A percentile compares a stretch with the other conserved stretches of the same genome.
Evolutionary conservation across 306 rosid species (phyloP).

Genomic region (Medicago truncatula): DNA sequence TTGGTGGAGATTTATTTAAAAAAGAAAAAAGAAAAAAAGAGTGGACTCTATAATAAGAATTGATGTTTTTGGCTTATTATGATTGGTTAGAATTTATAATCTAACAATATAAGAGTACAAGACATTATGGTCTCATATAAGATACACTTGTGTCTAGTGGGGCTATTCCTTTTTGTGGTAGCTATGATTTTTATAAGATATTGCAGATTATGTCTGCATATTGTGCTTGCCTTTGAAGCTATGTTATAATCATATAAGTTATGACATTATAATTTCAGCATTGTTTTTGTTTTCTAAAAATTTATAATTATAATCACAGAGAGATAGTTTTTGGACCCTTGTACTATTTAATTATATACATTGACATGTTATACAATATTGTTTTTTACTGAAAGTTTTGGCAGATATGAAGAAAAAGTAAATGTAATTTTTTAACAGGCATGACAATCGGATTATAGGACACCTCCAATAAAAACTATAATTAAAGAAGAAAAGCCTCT

Average conservation of each 20-base stretch:
- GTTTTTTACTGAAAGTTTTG: no score
- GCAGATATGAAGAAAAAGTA: not conserved
- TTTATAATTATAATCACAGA: not conserved
- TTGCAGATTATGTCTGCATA: conserved; percentile 19
- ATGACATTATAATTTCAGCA: not conserved
- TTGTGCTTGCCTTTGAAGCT: conserved; percentile 70
- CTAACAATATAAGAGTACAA: not conserved
- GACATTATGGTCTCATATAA: conserved; percentile 1
- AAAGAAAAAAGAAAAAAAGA: no score
- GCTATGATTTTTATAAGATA: conserved; percentile 22
- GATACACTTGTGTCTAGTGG: conserved; percentile 33
- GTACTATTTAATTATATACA: not conserved
- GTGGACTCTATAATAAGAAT: not conserved
- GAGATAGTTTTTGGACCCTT: not conserved
- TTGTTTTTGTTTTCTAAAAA: not conserved
- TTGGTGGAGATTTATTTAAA: conserved; percentile 50
- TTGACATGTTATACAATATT: not conserved
- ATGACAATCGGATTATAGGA: not conserved
- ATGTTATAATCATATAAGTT: conserved; percentile 41
- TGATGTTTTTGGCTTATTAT: not conserved
- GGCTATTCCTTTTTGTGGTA: conserved; percentile 34
- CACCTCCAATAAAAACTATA: not conserved
- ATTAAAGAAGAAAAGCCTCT: not conserved
- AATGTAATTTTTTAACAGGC: not conserved
- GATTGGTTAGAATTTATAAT: conserved; percentile 21